Conservation (phyloP, 345 rosid species). For the Durio zibethinus region DNA sequence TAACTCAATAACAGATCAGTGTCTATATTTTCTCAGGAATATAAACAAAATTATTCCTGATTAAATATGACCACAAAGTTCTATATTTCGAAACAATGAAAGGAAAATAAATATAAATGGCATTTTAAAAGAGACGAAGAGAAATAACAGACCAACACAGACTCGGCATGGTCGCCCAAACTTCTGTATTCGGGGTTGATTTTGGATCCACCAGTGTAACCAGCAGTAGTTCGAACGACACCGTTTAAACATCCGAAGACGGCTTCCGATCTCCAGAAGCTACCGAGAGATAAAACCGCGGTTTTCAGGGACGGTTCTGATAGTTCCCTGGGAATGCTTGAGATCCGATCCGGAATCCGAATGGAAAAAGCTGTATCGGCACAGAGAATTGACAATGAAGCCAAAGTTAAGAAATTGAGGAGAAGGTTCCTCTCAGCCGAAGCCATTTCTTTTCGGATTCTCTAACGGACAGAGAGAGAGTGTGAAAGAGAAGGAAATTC, state of each 20-base stretch:
- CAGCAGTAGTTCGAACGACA: slow-evolving; percentile 65
- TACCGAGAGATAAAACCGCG: slow-evolving; percentile 83
- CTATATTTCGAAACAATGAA: neutral
- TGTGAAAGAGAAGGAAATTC: neutral
- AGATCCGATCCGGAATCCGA: slow-evolving; percentile 55
- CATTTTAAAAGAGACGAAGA: neutral
- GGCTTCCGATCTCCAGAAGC: slow-evolving; percentile 98
- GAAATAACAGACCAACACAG: slow-evolving; percentile 57
- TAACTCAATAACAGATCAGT: neutral
- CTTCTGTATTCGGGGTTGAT: slow-evolving; percentile 74
- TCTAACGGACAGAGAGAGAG: too few species aligned
- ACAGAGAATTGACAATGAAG: slow-evolving; percentile 28
- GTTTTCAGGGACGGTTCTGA: slow-evolving; percentile 41
- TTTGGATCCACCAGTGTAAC: slow-evolving; percentile 80
- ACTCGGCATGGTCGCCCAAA: slow-evolving; percentile 79
- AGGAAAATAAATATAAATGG: neutral
- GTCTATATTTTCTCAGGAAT: neutral
- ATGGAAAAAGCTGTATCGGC: slow-evolving; percentile 41
- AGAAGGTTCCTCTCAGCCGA: slow-evolving; percentile 17
- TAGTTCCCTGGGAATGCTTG: slow-evolving; percentile 29
- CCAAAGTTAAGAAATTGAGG: neutral
- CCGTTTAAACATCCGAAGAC: slow-evolving; percentile 85
- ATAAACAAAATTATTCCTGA: neutral
- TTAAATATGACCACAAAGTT: neutral
- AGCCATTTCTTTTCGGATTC: slow-evolving; percentile 33